Conservation (phyloP, 192 early-diverging fungal species). For the Coemansia sp. region DNA sequence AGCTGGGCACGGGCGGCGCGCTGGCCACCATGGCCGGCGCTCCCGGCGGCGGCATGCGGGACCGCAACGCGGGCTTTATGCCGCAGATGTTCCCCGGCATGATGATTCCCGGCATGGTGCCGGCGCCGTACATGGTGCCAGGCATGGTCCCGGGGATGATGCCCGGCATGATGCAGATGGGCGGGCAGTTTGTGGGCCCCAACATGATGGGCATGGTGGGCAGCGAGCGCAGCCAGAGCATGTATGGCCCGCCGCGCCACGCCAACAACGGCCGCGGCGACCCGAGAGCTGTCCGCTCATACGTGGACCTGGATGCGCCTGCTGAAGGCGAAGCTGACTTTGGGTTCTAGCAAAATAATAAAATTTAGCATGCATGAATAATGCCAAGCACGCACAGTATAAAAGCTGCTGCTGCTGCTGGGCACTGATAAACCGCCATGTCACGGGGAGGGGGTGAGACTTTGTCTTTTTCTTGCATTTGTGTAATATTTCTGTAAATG, state of each 20-base stretch:
- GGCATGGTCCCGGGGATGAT: conserved; percentile 49
- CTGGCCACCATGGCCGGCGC: conserved; percentile 16
- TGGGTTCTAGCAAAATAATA: conserved; percentile 33
- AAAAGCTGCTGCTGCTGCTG: too few relatives aligned
- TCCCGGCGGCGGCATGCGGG: conserved; percentile 27
- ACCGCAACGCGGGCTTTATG: conserved; percentile 30
- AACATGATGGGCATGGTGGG: conserved; percentile 49
- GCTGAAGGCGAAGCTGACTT: conserved; percentile 70
- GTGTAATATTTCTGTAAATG: too few relatives aligned
- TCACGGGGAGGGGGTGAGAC: too few relatives aligned
- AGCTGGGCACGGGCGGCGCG: conserved; percentile 42
- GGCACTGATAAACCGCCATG: too few relatives aligned
- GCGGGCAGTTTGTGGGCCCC: conserved; percentile 42
- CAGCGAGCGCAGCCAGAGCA: conserved; percentile 32
- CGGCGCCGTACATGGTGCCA: conserved; percentile 39
- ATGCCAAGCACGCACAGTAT: too few relatives aligned
- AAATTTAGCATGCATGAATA: background rate
- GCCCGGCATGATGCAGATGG: conserved; percentile 53
- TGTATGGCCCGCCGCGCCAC: conserved; percentile 32
- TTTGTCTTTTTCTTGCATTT: too few relatives aligned
- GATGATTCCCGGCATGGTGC: conserved; percentile 55
- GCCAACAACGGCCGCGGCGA: conserved; percentile 43
- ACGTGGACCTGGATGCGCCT: conserved; percentile 86
- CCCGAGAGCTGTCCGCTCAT: conserved; percentile 78
- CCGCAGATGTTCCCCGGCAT: conserved; percentile 51